Conservation (phyloP, 352 stramenopile genomes). For the Phytophthora europaea region DNA sequence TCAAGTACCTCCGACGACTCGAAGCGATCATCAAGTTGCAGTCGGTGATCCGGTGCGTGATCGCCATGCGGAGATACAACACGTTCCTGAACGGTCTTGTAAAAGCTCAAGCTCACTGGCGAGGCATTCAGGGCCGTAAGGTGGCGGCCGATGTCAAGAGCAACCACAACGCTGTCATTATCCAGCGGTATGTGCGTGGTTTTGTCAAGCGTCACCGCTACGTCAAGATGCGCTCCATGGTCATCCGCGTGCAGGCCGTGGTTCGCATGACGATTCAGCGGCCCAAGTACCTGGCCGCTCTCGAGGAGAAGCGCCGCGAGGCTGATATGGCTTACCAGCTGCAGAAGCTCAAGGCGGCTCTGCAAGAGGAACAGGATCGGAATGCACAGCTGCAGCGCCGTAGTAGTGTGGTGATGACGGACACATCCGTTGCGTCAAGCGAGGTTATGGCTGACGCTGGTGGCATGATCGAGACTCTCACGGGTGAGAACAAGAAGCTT, state of each 20-base stretch:
- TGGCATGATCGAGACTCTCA: conserved; percentile 87
- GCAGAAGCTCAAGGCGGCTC: conserved; percentile 77
- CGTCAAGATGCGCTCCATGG: conserved; percentile 69
- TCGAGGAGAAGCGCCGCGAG: conserved; percentile 86
- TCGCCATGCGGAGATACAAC: conserved; percentile 87
- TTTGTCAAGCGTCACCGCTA: conserved; percentile 78
- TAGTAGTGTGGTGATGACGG: conserved; percentile 50
- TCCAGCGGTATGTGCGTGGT: conserved; percentile 82
- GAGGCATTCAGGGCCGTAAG: conserved; percentile 75
- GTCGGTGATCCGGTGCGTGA: conserved; percentile 85
- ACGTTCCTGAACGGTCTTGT: conserved; percentile 80
- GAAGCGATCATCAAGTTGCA: conserved; percentile 87
- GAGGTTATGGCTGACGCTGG: conserved; percentile 82
- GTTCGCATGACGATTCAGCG: conserved; percentile 87
- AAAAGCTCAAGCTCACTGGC: conserved; percentile 71
- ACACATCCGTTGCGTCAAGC: conserved; percentile 56
- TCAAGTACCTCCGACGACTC: conserved; percentile 82
- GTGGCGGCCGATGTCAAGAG: conserved; percentile 80
- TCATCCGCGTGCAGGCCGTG: conserved; percentile 82
- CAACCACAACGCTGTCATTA: conserved; percentile 86
- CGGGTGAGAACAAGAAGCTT: conserved; percentile 82
- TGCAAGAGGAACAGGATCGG: conserved; percentile 83
- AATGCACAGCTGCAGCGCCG: conserved; percentile 79
- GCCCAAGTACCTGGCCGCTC: conserved; percentile 77
- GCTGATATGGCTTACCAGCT: conserved; percentile 90